phyloP scores from a whole-genome alignment of 1,284 basidiomycete species.

The Cryptococcus depauperatus region DNA sequence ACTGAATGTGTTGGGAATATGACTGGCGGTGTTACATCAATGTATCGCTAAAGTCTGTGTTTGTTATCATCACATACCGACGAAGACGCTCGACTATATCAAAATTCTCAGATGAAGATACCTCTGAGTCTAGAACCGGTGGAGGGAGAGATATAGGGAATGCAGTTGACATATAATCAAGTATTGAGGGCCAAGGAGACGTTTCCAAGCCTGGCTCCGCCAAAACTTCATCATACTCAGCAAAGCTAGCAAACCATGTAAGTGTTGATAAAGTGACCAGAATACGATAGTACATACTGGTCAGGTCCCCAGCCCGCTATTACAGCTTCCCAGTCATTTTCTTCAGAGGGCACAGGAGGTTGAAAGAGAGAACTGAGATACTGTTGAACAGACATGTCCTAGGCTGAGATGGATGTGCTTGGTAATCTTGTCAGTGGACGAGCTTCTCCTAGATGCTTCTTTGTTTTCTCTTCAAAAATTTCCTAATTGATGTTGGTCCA shows the following conservation, averaged over 20 bases:
- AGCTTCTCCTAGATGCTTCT: too few relatives aligned
- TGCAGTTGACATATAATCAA: constrained; percentile 10
- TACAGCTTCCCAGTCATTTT: constrained; percentile 12
- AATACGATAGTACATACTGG: constrained; percentile 4
- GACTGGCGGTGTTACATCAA: constrained; percentile 11
- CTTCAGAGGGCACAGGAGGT: not conserved
- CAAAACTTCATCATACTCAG: constrained; percentile 2
- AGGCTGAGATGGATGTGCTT: too few relatives aligned
- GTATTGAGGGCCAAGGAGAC: constrained; percentile 14
- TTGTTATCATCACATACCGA: constrained; percentile 1
- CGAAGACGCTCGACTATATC: constrained; percentile 8
- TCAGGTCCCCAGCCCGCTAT: constrained; percentile 1
- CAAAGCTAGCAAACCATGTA: not conserved
- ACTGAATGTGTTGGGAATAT: constrained; percentile 22
- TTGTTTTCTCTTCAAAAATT: too few relatives aligned
- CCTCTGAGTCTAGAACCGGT: not conserved
- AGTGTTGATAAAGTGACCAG: not conserved
- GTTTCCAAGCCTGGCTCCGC: constrained; percentile 8
- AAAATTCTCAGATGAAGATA: not conserved
- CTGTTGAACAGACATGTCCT: constrained; percentile 10
- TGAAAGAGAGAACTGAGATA: constrained; percentile 11
- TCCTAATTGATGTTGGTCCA: too few relatives aligned
- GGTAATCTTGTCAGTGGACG: too few relatives aligned
- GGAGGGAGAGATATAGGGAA: not conserved
- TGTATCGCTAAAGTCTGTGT: not conserved